Conservation (phyloP, 2,329 filamentous ascomycete genomes). For the Penicillium sp. region DNA sequence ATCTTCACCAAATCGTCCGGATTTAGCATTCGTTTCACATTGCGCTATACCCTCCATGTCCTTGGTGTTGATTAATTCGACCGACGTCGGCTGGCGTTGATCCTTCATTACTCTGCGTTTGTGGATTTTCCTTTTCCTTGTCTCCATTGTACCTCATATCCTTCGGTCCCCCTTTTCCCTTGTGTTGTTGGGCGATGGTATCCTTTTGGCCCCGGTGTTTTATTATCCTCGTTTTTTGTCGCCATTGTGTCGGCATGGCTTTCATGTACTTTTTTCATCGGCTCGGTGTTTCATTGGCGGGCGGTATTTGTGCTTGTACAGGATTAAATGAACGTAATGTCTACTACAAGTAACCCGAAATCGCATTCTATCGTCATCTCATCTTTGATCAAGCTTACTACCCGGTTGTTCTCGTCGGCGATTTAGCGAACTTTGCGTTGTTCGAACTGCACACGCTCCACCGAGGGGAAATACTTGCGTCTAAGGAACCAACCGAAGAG, state of each 20-base stretch:
- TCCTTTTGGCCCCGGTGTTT: slow-evolving; percentile 6
- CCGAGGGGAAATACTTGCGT: slow-evolving; percentile 3
- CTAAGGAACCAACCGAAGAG: slow-evolving; percentile 19
- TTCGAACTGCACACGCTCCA: slow-evolving; percentile 4
- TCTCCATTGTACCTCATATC: background rate
- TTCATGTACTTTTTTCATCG: slow-evolving; percentile 10
- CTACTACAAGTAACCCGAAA: slow-evolving; percentile 3
- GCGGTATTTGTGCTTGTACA: slow-evolving; percentile 1
- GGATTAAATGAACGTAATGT: slow-evolving; percentile 7
- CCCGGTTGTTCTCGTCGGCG: background rate
- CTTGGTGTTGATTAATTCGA: slow-evolving; percentile 2
- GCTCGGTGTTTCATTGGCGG: slow-evolving; percentile 12
- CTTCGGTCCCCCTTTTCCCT: background rate
- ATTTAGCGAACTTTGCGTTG: slow-evolving; percentile 10
- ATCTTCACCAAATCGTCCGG: background rate
- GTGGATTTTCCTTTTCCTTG: slow-evolving; percentile 5
- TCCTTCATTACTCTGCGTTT: slow-evolving; percentile 7
- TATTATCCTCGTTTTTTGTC: background rate
- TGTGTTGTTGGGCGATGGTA: background rate
- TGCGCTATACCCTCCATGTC: slow-evolving; percentile 24
- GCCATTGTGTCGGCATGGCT: slow-evolving; percentile 15
- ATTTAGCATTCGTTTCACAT: slow-evolving; percentile 15
- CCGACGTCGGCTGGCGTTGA: slow-evolving; percentile 15
- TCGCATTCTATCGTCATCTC: background rate
- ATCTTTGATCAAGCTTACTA: background rate